Conservation (phyloP, 805 yeast genomes). For the Candida michaelii region DNA sequence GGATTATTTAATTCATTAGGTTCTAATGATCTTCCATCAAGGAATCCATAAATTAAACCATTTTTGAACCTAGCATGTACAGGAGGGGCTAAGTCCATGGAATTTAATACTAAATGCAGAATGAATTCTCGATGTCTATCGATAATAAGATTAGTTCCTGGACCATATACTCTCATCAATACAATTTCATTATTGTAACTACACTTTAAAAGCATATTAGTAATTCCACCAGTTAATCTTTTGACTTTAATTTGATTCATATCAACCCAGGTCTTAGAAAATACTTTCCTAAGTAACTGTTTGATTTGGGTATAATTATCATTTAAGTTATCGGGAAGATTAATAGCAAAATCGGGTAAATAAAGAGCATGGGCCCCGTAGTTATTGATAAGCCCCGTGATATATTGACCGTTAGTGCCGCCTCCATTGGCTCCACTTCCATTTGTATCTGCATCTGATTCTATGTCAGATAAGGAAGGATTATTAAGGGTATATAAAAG, state of each 20-base stretch:
- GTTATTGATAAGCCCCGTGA: conserved; percentile 15
- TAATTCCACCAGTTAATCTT: conserved; percentile 61
- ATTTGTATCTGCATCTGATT: conserved; percentile 28
- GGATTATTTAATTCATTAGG: conserved; percentile 53
- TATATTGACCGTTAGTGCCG: conserved; percentile 5
- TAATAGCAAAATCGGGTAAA: conserved; percentile 44
- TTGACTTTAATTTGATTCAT: conserved; percentile 32
- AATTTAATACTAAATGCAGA: conserved; percentile 62
- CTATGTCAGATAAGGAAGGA: conserved; percentile 38
- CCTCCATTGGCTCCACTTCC: background rate
- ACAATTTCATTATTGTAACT: conserved; percentile 40
- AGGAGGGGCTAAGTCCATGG: conserved; percentile 64
- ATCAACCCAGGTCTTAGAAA: conserved; percentile 42
- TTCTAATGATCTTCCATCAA: conserved; percentile 61
- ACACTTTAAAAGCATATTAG: conserved; percentile 58
- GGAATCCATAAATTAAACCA: conserved; percentile 70
- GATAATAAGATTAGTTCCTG: conserved; percentile 68
- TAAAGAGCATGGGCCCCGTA: conserved; percentile 51
- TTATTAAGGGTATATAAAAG: conserved; percentile 36
- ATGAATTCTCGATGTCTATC: conserved; percentile 75
- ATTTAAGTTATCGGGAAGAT: conserved; percentile 35
- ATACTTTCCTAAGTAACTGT: conserved; percentile 40
- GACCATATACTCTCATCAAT: conserved; percentile 70
- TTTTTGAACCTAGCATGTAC: conserved; percentile 67
- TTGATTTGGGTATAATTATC: conserved; percentile 38